phyloP scores from a whole-genome alignment of 176 grass and related monocot genomes.

The Olyra latifolia region DNA sequence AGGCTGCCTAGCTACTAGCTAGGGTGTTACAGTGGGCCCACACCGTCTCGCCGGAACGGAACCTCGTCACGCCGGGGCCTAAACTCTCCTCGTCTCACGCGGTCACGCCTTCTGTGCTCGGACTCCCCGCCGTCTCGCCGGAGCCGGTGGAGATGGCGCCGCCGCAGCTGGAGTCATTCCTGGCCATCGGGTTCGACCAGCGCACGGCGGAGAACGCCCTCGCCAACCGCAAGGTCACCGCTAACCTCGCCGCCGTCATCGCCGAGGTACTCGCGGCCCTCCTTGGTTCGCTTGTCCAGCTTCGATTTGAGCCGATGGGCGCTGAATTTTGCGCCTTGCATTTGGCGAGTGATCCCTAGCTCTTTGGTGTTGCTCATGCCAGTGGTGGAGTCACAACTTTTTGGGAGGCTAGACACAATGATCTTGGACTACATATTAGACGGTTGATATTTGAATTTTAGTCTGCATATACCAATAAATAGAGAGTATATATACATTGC shows the following conservation, averaged over 20 bases:
- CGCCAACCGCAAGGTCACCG: conserved; percentile 60
- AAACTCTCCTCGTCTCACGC: no score
- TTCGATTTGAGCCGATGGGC: not conserved
- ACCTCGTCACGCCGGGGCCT: no score
- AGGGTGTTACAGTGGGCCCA: no score
- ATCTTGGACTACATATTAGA: no score
- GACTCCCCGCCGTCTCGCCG: not conserved
- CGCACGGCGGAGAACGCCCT: conserved; percentile 59
- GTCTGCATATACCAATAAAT: no score
- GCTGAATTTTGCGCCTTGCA: not conserved
- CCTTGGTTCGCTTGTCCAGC: not conserved
- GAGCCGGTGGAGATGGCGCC: conserved; percentile 27
- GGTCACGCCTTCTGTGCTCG: no score
- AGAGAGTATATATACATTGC: no score
- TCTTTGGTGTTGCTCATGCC: not conserved
- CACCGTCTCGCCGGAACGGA: no score
- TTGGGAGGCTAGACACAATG: no score
- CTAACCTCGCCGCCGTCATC: conserved; percentile 56
- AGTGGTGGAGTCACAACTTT: no score
- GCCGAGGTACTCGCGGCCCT: conserved; percentile 28
- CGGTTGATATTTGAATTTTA: no score
- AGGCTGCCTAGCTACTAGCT: no score
- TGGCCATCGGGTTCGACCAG: conserved; percentile 56
- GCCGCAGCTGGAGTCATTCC: conserved; percentile 35
- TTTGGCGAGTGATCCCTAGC: not conserved